A percentile compares a stretch with the other conserved stretches of the same genome.
Evolutionary conservation across 331 rosid genomes (phyloP).

Genomic region (Telfairia occidentalis): DNA sequence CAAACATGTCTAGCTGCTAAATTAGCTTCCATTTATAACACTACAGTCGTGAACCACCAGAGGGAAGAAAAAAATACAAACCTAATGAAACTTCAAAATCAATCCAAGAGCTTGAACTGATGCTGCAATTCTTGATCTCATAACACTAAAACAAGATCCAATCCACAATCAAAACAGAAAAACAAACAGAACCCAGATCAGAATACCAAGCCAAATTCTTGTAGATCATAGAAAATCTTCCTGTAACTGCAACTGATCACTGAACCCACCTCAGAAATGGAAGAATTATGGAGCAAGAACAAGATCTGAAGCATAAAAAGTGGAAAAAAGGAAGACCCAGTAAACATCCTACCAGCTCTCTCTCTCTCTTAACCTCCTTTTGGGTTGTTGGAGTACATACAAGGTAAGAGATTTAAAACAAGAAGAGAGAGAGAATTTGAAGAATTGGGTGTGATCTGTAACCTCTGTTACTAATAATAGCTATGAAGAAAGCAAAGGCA

Average conservation of each 20-base stretch:
- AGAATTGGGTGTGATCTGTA: slow-evolving; percentile 17
- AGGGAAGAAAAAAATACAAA: neutral
- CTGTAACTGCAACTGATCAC: slow-evolving; percentile 11
- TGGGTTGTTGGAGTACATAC: slow-evolving; percentile 8
- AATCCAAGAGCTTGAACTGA: slow-evolving; percentile 24
- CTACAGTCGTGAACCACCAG: neutral
- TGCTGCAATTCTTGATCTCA: slow-evolving; percentile 28
- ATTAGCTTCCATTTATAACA: slow-evolving; percentile 44
- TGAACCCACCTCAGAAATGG: slow-evolving; percentile 19
- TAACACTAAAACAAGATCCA: slow-evolving; percentile 11
- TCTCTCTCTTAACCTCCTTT: slow-evolving; percentile 15
- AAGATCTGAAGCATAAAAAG: slow-evolving; percentile 39
- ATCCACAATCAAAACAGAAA: slow-evolving; percentile 22
- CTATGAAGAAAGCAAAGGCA: slow-evolving; percentile 29
- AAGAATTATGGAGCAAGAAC: slow-evolving; percentile 17
- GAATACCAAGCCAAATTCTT: slow-evolving; percentile 24
- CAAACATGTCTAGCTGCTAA: slow-evolving; percentile 46
- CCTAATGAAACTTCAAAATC: slow-evolving; percentile 15
- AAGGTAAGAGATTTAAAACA: neutral
- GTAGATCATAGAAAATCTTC: slow-evolving; percentile 13
- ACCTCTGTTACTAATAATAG: slow-evolving; percentile 37
- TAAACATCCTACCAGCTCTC: slow-evolving; percentile 22
- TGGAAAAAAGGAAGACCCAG: slow-evolving; percentile 19
- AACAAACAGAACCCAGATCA: slow-evolving; percentile 32
- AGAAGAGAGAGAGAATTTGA: slow-evolving; percentile 18